phyloP scores from a whole-genome alignment of 208 protist genomes.

The Blechomonas ayalai region DNA sequence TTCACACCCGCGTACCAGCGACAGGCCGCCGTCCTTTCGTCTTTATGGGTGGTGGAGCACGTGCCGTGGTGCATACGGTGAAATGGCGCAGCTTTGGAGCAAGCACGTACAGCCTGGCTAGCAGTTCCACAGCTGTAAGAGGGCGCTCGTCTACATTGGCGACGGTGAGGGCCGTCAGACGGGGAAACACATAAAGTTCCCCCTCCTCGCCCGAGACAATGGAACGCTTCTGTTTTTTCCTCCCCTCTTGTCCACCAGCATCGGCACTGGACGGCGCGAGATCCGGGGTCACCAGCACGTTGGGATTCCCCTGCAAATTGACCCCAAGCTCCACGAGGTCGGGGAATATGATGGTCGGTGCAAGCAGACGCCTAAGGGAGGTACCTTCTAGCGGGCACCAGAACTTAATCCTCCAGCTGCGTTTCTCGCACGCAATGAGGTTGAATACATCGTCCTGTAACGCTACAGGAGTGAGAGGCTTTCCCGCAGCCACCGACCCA shows the following conservation, averaged over 20 bases:
- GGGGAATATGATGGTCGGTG: slow-evolving; percentile 16
- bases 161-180: slow-evolving; percentile 43
- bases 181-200: slow-evolving; percentile 23
- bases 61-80: slow-evolving; percentile 55
- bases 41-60: slow-evolving; percentile 18
- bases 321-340: slow-evolving; percentile 57
- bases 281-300: slow-evolving; percentile 15
- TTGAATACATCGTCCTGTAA: slow-evolving; percentile 47
- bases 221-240: slow-evolving; percentile 7
- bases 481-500: not conserved
- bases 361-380: slow-evolving; percentile 28
- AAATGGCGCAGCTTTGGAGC: slow-evolving; percentile 54
- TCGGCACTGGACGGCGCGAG: not conserved
- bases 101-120: slow-evolving; percentile 15
- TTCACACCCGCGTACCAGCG: no score
- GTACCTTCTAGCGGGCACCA: slow-evolving; percentile 44
- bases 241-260: slow-evolving; percentile 4
- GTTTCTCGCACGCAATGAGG: slow-evolving; percentile 25
- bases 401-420: slow-evolving; percentile 58
- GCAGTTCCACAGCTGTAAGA: slow-evolving; percentile 25
- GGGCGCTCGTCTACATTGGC: slow-evolving; percentile 46
- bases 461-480: slow-evolving; percentile 2
- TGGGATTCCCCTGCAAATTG: slow-evolving; percentile 36
- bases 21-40: slow-evolving; percentile 14
- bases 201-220: slow-evolving; percentile 9